A percentile compares a stretch with the other conserved stretches of the same genome.
phyloP scores from a whole-genome alignment of 768 basidiomycete genomes.

The Lactarius psammicola region DNA sequence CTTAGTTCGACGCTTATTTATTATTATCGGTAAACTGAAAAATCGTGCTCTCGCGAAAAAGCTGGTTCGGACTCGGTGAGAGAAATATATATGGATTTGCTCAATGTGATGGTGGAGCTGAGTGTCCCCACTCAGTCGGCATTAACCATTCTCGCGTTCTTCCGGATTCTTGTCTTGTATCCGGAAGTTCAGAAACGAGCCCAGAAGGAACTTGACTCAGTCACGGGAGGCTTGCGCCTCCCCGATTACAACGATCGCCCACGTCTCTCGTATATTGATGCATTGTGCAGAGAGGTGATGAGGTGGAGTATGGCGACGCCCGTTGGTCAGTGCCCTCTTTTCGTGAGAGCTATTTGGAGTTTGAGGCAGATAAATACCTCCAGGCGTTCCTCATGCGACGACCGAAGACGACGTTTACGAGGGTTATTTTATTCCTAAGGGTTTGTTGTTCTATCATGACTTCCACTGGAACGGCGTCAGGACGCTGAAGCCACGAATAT shows the following conservation, averaged over 20 bases:
- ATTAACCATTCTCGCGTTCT: conserved; percentile 32
- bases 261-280: conserved; percentile 53
- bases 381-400: conserved; percentile 56
- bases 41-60: background rate
- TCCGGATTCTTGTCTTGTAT: conserved; percentile 30
- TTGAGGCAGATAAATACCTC: background rate
- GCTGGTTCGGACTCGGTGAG: conserved; percentile 17
- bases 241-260: conserved; percentile 54
- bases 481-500: conserved; percentile 1
- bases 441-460: conserved; percentile 28
- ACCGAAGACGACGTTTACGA: conserved; percentile 58
- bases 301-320: conserved; percentile 57
- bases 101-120: background rate
- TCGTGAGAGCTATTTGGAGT: background rate
- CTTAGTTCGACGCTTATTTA: background rate
- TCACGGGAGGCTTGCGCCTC: conserved; percentile 51
- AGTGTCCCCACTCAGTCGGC: conserved; percentile 26
- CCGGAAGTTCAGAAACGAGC: conserved; percentile 41
- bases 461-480: too few species aligned
- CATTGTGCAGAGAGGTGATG: conserved; percentile 48
- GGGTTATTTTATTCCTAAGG: conserved; percentile 56
- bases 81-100: background rate
- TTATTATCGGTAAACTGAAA: background rate
- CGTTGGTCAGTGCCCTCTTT: conserved; percentile 38
- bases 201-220: conserved; percentile 59